Percentiles rank a stretch among this genome's conserved stretches.
These are phyloP conservation scores for Solanum acaule DNA, from an alignment of 257 asterid species.

Conservation along the genomic window DNA sequence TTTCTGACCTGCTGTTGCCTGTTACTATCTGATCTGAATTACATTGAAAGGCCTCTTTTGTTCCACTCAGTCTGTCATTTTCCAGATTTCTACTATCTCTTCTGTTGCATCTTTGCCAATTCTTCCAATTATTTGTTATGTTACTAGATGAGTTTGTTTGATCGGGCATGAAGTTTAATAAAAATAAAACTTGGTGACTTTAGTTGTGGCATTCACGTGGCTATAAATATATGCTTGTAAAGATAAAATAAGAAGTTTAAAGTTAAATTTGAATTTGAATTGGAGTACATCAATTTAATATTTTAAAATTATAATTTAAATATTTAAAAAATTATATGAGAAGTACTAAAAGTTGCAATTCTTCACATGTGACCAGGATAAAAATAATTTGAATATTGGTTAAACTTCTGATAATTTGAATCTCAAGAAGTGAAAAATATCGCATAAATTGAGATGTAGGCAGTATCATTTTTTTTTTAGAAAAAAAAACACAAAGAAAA, in stretches of 20 bases:
- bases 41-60: neutral
- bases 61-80: neutral
- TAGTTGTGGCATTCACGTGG: neutral
- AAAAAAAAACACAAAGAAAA: neutral
- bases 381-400: neutral
- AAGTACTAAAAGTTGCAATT: neutral
- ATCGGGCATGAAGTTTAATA: neutral
- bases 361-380: neutral
- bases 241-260: no score
- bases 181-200: neutral
- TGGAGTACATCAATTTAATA: neutral
- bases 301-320: neutral
- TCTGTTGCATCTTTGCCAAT: neutral
- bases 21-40: slow-evolving; percentile 10
- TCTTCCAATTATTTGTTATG: neutral
- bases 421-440: neutral
- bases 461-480: neutral
- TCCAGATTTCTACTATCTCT: neutral
- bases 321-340: neutral
- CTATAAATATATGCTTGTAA: neutral
- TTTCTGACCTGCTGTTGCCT: slow-evolving; percentile 4
- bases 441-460: neutral
- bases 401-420: neutral
- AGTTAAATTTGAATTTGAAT: neutral
- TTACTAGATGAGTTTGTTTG: neutral